These are phyloP conservation scores for Brasilioporus rufonigricans DNA, from an alignment of 768 basidiomycete genomes.

Conservation along the genomic window DNA sequence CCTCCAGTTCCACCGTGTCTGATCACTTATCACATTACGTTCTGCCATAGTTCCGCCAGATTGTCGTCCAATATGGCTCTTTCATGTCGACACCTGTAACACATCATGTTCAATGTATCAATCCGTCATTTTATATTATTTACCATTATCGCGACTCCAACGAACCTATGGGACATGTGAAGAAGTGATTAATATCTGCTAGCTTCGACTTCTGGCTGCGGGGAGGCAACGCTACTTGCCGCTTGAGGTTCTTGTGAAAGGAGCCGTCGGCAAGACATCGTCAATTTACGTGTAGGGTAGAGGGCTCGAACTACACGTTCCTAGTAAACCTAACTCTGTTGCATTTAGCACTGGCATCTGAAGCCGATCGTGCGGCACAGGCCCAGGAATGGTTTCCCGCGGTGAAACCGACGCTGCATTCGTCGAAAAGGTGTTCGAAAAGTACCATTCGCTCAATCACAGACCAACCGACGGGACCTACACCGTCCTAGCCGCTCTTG, in stretches of 20 bases:
- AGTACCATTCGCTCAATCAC: conserved; percentile 47
- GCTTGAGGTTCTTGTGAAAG: conserved; percentile 34
- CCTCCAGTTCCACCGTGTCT: conserved; percentile 2
- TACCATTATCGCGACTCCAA: conserved; percentile 1
- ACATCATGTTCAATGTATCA: conserved; percentile 21
- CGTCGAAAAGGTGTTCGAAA: conserved; percentile 38
- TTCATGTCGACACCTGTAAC: conserved; percentile 19
- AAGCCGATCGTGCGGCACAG: not conserved
- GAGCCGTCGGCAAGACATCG: not conserved
- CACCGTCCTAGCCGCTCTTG: conserved; percentile 59
- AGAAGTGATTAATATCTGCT: conserved; percentile 8
- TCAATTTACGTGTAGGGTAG: conserved; percentile 31
- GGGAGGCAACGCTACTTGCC: conserved; percentile 4
- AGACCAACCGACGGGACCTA: conserved; percentile 54
- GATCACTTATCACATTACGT: conserved; percentile 10
- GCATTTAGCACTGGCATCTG: no score
- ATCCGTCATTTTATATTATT: conserved; percentile 22
- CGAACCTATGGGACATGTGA: not conserved
- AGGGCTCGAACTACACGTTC: not conserved
- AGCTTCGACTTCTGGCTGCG: conserved; percentile 6
- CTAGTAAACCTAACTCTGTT: not conserved
- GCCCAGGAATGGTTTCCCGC: conserved; percentile 3
- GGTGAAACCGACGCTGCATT: conserved; percentile 24
- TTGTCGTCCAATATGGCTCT: conserved; percentile 6
- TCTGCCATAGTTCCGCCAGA: conserved; percentile 9